These are phyloP conservation scores for Trichomonas gallinae DNA, from an alignment of 208 protist species.

Conservation along the genomic window DNA sequence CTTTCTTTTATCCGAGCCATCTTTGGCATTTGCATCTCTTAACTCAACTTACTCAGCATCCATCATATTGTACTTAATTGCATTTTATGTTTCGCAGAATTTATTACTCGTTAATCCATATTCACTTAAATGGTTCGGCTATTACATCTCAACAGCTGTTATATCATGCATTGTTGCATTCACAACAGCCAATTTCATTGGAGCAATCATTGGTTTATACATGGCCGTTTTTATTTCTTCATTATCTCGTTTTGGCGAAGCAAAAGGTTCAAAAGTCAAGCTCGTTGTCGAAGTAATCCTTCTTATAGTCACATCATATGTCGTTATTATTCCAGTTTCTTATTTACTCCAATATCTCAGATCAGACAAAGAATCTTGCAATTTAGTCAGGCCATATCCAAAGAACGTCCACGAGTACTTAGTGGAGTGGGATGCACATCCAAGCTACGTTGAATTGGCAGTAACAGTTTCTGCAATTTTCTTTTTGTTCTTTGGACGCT, in stretches of 20 bases:
- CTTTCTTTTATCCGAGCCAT: not conserved
- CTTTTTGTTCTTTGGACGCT: not conserved
- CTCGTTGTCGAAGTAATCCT: not conserved
- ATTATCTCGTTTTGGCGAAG: not conserved
- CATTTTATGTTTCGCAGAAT: not conserved
- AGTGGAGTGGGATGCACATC: not conserved
- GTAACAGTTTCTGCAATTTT: not conserved
- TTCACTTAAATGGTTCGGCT: not conserved
- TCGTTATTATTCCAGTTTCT: not conserved
- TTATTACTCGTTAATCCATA: not conserved
- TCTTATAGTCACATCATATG: not conserved
- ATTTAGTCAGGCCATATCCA: not conserved
- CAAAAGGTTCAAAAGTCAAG: not conserved
- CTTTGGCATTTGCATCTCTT: not conserved
- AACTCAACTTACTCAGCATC: not conserved
- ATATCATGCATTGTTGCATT: not conserved
- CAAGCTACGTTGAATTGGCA: not conserved
- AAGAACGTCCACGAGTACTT: not conserved
- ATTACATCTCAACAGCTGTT: not conserved
- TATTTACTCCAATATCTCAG: not conserved
- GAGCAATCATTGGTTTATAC: not conserved
- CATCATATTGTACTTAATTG: not conserved
- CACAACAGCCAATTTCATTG: not conserved
- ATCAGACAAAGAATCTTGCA: not conserved
- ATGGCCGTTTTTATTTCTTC: not conserved